Conservation (phyloP, 805 yeast species). For the Jamesozyma piceae region DNA sequence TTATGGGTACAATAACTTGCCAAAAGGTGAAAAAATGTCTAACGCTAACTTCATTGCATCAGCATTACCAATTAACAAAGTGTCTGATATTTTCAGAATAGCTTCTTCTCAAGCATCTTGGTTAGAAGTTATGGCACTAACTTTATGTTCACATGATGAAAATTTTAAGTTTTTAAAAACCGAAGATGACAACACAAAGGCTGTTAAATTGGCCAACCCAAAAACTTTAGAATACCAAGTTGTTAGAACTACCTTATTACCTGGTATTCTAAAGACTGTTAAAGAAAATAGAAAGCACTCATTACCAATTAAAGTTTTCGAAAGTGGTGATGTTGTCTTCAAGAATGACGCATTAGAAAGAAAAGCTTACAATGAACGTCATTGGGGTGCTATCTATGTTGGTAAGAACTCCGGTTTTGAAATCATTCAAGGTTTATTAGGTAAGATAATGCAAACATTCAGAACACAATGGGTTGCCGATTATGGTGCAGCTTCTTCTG, state of each 20-base stretch:
- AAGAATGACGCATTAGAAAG: constrained; percentile 75
- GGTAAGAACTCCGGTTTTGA: constrained; percentile 96
- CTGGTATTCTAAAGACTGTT: constrained; percentile 91
- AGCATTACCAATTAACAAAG: constrained; percentile 84
- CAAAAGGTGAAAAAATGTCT: constrained; percentile 67
- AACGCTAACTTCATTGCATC: constrained; percentile 70
- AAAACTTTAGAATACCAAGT: constrained; percentile 96
- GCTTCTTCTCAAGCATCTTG: constrained; percentile 94
- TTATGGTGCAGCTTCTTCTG: constrained; percentile 35
- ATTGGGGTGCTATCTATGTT: constrained; percentile 89
- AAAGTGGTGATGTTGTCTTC: constrained; percentile 88
- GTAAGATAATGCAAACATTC: constrained; percentile 91
- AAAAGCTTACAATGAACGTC: constrained; percentile 84
- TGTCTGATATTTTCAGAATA: constrained; percentile 79
- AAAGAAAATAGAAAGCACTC: constrained; percentile 94
- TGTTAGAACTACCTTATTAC: constrained; percentile 87
- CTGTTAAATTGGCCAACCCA: constrained; percentile 90
- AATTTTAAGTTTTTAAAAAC: constrained; percentile 79
- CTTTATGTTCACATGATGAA: constrained; percentile 93
- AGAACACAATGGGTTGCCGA: constrained; percentile 75
- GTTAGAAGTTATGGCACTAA: constrained; percentile 91
- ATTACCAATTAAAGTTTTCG: constrained; percentile 90
- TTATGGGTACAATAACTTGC: constrained; percentile 85
- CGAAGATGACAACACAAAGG: constrained; percentile 63
- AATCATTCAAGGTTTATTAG: constrained; percentile 85